These are phyloP conservation scores for Sphagnum magellanicum DNA, from an alignment of 228 moss, liverwort and hornwort species.

Conservation along the genomic window DNA sequence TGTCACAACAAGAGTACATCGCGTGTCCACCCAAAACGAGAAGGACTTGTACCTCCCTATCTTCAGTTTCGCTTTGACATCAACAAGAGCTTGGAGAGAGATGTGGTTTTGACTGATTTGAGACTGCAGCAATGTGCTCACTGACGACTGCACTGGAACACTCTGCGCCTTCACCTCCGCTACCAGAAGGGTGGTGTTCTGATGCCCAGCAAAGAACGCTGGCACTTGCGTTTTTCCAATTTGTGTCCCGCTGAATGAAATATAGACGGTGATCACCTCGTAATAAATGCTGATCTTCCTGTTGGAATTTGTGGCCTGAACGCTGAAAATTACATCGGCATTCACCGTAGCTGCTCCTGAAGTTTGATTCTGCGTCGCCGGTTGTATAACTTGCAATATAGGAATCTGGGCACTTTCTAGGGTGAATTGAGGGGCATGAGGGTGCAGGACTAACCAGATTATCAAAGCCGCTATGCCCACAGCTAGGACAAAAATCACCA, in stretches of 20 bases:
- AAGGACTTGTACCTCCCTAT: neutral
- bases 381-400: slow-evolving; percentile 20
- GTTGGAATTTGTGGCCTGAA: slow-evolving; percentile 44
- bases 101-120: neutral
- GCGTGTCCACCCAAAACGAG: neutral
- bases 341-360: slow-evolving; percentile 4
- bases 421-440: slow-evolving; percentile 40
- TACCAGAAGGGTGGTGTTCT: slow-evolving; percentile 16
- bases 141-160: slow-evolving; percentile 6
- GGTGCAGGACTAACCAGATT: slow-evolving; percentile 66
- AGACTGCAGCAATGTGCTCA: slow-evolving; percentile 2
- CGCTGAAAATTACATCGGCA: slow-evolving; percentile 9
- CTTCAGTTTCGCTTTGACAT: neutral
- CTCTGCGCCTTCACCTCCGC: slow-evolving; percentile 5
- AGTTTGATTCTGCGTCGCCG: neutral
- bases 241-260: slow-evolving; percentile 18
- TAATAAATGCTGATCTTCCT: slow-evolving; percentile 54
- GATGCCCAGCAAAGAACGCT: slow-evolving; percentile 32
- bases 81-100: neutral
- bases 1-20: slow-evolving; percentile 24
- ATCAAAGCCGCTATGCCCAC: slow-evolving; percentile 48
- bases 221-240: slow-evolving; percentile 33
- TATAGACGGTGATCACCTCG: slow-evolving; percentile 34
- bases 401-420: slow-evolving; percentile 24
- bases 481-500: slow-evolving; percentile 24